Conservation (phyloP, 371 early-diverging fungal genomes). For the Dinochytrium kinnereticum region DNA sequence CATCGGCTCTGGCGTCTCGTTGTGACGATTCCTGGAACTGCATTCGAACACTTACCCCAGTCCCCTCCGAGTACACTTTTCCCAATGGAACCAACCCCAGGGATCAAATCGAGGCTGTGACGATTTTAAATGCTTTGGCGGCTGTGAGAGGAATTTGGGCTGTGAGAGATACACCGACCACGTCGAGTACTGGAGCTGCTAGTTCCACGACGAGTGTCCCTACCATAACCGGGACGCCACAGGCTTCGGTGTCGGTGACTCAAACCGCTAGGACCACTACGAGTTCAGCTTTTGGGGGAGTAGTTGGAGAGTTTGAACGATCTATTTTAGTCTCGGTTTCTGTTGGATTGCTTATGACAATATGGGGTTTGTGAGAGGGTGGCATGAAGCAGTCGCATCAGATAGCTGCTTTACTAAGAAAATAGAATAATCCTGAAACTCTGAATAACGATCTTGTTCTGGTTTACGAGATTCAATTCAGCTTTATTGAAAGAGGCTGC, state of each 20-base stretch:
- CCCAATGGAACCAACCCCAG: constrained; percentile 34
- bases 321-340: too few relatives aligned
- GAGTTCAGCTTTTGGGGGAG: too few relatives aligned
- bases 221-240: too few relatives aligned
- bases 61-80: constrained; percentile 23
- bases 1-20: constrained; percentile 4
- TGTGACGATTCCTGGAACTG: constrained; percentile 29
- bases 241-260: too few relatives aligned
- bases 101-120: constrained; percentile 30
- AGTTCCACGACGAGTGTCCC: neutral
- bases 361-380: neutral
- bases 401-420: too few relatives aligned
- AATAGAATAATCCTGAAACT: too few relatives aligned
- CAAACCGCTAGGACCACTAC: too few relatives aligned
- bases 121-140: constrained; percentile 18
- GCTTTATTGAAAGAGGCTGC: too few relatives aligned
- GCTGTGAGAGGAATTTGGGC: constrained; percentile 5
- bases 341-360: neutral
- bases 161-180: neutral
- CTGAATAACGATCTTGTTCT: too few relatives aligned
- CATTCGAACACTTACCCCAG: constrained; percentile 18
- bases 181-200: neutral
- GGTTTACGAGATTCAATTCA: too few relatives aligned
- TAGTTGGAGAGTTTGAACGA: too few relatives aligned
- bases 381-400: too few relatives aligned